Conservation (phyloP, 2,329 filamentous ascomycete species). For the Sclerotinia spermophila region DNA sequence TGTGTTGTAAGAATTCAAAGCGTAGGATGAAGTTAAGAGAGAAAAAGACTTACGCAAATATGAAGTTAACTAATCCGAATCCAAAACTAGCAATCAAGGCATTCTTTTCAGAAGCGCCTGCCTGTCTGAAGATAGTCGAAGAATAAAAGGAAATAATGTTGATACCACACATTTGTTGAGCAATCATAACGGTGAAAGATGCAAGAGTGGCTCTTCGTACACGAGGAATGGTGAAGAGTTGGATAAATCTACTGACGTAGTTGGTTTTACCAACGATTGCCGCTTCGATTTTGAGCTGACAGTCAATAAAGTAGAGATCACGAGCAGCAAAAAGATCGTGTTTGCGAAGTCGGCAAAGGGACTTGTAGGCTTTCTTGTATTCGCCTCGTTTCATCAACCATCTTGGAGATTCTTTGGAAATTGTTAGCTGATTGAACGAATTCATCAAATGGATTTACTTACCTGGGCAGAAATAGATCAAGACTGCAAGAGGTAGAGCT, state of each 20-base stretch:
- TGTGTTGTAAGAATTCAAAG: too few species aligned
- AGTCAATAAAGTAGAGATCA: conserved; percentile 56
- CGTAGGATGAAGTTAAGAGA: too few species aligned
- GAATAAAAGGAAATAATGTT: conserved; percentile 77
- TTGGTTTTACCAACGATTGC: conserved; percentile 38
- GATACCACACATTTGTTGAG: conserved; percentile 37
- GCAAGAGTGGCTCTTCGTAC: conserved; percentile 70
- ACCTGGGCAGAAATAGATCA: conserved; percentile 60
- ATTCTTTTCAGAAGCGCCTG: conserved; percentile 51
- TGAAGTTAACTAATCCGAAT: conserved; percentile 61
- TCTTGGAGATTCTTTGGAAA: conserved; percentile 49
- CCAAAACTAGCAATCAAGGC: conserved; percentile 61
- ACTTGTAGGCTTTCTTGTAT: conserved; percentile 51
- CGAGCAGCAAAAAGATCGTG: conserved; percentile 57
- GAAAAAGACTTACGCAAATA: conserved; percentile 34
- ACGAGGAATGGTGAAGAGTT: conserved; percentile 67
- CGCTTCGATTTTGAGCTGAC: conserved; percentile 45
- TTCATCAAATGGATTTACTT: neutral
- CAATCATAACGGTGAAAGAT: conserved; percentile 72
- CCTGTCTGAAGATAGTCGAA: conserved; percentile 56
- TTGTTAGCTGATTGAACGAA: neutral
- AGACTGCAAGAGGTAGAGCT: conserved; percentile 53
- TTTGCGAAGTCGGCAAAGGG: conserved; percentile 55
- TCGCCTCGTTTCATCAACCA: conserved; percentile 42
- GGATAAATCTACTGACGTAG: conserved; percentile 59